Base-by-base conservation (phyloP, 345 rosid genomes). In the Mangifera indica region DNA sequence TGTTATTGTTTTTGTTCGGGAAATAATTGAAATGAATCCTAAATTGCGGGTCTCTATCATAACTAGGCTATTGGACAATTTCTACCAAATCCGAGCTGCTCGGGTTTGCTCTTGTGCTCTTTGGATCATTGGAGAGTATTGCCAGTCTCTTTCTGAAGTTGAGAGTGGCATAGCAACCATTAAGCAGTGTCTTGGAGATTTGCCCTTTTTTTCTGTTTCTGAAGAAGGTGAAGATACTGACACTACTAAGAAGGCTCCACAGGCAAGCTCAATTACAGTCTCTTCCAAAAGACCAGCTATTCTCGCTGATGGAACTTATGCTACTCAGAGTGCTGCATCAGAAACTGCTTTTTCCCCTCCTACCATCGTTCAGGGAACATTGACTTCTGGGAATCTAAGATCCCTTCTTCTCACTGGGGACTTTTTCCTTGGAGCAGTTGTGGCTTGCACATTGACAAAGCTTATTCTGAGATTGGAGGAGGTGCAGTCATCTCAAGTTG, bases 341-440 rank as follows among this genome's bases (percentile, higher is more conserved):
- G 97, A 92, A 81, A 89, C 97, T 64, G 89, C 92, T 70, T 87
- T 92, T 69, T 84, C 96, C 18, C 82, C 92, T 56, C 93, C 97
- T n/a, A 82, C 86, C 1, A 49, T 90, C 74, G 91, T 89, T 76
- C 97, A 92, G 66, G 96, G 96, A 54, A 83, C 93, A 75, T 49
- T 86, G 74, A 60, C 88, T 67, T 81, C 93, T 75, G 96, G 89
- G 32, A 92, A 95, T 78, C 81, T 95, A 81, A 85, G 99, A 81
- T 92, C 97, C 44, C 90, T 92, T 80, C 86, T 95, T 52, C 92
- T 95, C 55, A 86, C 90, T 25, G 99, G 99, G 29, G 99, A 95
- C 71, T 95, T 95, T 80, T 95, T 92, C 89, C 96, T 95, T 7
- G 99, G 96, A 76, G 92, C 99, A n/a, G 96, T 95, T 78, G 97